These are phyloP conservation scores for Rhodotorula sphaerocarpa DNA, from an alignment of 768 basidiomycete genomes.

Conservation along the genomic window DNA sequence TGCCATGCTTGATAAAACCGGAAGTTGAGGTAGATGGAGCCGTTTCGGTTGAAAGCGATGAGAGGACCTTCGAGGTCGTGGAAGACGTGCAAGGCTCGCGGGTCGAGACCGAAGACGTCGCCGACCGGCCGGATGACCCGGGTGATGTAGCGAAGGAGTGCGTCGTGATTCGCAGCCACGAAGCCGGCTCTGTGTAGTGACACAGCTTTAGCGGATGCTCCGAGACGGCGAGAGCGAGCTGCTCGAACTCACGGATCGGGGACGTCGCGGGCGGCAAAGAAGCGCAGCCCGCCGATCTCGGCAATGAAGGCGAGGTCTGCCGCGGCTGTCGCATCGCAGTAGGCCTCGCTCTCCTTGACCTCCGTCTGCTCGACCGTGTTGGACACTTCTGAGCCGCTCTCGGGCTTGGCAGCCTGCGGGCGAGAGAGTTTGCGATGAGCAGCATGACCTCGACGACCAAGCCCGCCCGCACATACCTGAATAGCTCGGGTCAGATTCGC, in stretches of 20 bases:
- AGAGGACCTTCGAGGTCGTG: constrained; percentile 67
- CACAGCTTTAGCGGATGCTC: background rate
- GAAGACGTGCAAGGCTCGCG: constrained; percentile 72
- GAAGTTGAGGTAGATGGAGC: constrained; percentile 78
- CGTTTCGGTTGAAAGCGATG: constrained; percentile 88
- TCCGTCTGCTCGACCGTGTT: constrained; percentile 41
- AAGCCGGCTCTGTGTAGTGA: constrained; percentile 15
- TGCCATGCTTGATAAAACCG: constrained; percentile 52
- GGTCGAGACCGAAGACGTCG: constrained; percentile 63
- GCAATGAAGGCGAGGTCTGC: constrained; percentile 30
- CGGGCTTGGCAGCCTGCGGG: constrained; percentile 43
- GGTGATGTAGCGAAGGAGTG: constrained; percentile 56
- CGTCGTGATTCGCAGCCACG: constrained; percentile 48
- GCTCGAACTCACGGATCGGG: constrained; percentile 23
- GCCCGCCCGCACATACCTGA: constrained; percentile 28
- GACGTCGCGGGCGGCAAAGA: constrained; percentile 31
- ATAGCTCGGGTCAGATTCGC: constrained; percentile 36
- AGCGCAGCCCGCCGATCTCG: constrained; percentile 33
- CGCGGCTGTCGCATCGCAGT: constrained; percentile 36
- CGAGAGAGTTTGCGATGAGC: constrained; percentile 27
- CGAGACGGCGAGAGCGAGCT: too few relatives aligned
- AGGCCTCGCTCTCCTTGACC: constrained; percentile 43
- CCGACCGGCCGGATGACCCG: constrained; percentile 57
- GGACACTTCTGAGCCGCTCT: constrained; percentile 41
- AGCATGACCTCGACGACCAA: background rate